A percentile compares a stretch with the other conserved stretches of the same genome.
Evolutionary conservation across 768 basidiomycete species (phyloP).

Genomic region (Thelephora aurantiotincta): DNA sequence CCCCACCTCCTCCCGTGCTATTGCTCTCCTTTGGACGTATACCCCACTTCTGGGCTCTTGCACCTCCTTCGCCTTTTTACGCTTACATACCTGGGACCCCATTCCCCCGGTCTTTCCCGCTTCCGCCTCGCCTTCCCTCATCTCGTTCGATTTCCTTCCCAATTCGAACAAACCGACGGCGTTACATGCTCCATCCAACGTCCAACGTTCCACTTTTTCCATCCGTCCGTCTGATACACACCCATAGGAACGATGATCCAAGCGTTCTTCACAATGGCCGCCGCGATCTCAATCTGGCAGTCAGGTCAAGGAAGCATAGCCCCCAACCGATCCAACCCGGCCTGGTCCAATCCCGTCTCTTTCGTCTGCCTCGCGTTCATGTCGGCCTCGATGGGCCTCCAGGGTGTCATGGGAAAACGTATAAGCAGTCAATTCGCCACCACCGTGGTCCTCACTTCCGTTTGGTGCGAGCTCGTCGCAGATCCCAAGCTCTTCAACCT

Average conservation of each 20-base stretch:
- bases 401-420: conserved; percentile 77
- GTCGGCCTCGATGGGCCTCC: conserved; percentile 68
- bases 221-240: not conserved
- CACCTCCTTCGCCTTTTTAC: too few relatives aligned
- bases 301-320: conserved; percentile 43
- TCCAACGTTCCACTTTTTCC: not conserved
- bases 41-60: too few relatives aligned
- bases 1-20: too few relatives aligned
- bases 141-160: too few relatives aligned
- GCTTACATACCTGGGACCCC: too few relatives aligned
- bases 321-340: conserved; percentile 39
- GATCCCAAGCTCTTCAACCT: conserved; percentile 62
- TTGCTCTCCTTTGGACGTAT: too few relatives aligned
- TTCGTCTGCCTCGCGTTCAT: conserved; percentile 69
- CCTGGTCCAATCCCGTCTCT: conserved; percentile 54
- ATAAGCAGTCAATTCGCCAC: conserved; percentile 70
- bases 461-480: conserved; percentile 81
- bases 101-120: too few relatives aligned
- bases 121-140: too few relatives aligned
- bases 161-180: too few relatives aligned
- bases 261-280: conserved; percentile 61
- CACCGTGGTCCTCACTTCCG: conserved; percentile 72
- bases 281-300: conserved; percentile 59
- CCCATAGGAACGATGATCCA: conserved; percentile 46
- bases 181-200: not conserved